Percentiles rank a stretch among this genome's conserved stretches.
Evolutionary conservation across 179 eudicot species (phyloP).

Genomic region (Sideroxylon spinosum): DNA sequence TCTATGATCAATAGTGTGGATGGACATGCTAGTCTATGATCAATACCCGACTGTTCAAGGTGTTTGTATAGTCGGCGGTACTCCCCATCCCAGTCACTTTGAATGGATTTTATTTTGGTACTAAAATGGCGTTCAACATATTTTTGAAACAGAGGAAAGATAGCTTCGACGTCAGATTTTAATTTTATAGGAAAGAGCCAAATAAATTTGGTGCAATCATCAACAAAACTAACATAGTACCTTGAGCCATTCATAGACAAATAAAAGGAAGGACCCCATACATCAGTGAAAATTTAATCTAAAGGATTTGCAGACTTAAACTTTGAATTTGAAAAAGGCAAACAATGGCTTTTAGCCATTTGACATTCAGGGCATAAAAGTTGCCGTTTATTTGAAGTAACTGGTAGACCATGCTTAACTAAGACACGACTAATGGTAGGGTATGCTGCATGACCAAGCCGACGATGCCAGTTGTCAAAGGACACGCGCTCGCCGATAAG

Average conservation of each 20-base stretch:
- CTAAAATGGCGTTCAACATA: background rate
- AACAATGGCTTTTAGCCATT: background rate
- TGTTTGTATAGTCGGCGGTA: background rate
- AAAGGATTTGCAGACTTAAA: too few relatives aligned
- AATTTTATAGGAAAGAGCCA: background rate
- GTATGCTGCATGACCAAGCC: background rate
- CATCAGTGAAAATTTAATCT: background rate
- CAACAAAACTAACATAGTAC: background rate
- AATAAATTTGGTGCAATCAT: constrained; percentile 12
- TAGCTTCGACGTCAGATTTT: background rate
- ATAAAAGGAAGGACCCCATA: background rate
- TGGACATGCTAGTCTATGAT: background rate
- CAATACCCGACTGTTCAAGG: background rate
- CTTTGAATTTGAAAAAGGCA: background rate
- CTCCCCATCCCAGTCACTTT: background rate
- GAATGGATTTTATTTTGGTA: background rate
- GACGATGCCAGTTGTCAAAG: background rate
- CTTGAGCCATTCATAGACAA: background rate
- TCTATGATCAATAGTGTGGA: too few relatives aligned
- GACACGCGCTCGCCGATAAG: too few relatives aligned
- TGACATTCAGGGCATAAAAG: background rate
- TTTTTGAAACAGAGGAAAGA: background rate
- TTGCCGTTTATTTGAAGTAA: background rate
- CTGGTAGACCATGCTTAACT: too few relatives aligned
- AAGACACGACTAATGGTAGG: background rate